Percentiles rank a stretch among this genome's conserved stretches.
phyloP scores from a whole-genome alignment of 805 yeast species.

The Clavispora vitiphila region DNA sequence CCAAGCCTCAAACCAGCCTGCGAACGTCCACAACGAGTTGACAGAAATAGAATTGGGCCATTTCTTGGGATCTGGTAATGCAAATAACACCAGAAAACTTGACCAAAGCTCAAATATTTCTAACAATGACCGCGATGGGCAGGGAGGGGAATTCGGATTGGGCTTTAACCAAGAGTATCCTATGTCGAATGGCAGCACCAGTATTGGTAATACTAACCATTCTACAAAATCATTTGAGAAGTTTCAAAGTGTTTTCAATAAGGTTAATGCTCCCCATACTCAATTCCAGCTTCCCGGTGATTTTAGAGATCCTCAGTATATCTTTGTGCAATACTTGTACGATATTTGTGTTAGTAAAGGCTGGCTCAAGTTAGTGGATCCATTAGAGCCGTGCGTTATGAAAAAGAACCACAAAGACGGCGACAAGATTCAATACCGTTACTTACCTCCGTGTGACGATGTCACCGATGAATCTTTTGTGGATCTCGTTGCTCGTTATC shows the following conservation, averaged over 20 bases:
- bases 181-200: not conserved
- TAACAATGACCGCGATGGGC: not conserved
- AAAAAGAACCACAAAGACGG: not conserved
- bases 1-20: too few species aligned
- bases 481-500: not conserved
- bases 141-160: not conserved
- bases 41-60: too few species aligned
- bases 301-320: not conserved
- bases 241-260: not conserved
- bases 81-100: not conserved
- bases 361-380: not conserved
- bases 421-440: not conserved
- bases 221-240: not conserved
- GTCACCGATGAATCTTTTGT: not conserved
- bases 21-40: too few species aligned
- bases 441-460: not conserved
- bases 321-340: not conserved
- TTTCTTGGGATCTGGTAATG: too few species aligned
- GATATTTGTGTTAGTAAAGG: not conserved
- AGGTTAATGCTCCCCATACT: not conserved
- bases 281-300: not conserved
- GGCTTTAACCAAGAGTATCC: not conserved
- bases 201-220: not conserved
- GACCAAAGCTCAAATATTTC: not conserved
- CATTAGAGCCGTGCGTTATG: not conserved